phyloP scores from a whole-genome alignment of 1,139 yeast species.

The Wickerhamomyces sp. region DNA sequence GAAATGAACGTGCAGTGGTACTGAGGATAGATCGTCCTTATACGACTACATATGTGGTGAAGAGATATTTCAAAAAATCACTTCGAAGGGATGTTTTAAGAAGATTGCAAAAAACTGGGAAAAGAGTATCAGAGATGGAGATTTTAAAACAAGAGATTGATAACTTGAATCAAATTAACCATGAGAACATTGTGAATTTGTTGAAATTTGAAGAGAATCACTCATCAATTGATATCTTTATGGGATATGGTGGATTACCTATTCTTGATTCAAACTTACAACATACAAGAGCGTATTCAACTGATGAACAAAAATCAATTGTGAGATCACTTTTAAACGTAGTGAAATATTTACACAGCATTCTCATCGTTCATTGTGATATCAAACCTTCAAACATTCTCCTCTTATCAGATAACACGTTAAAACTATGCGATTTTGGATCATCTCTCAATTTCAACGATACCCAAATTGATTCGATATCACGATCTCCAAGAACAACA shows the following conservation, averaged over 20 bases:
- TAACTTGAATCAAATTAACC: not conserved
- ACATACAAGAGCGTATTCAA: not conserved
- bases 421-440: conserved; percentile 14
- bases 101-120: not conserved
- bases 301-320: not conserved
- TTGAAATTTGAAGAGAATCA: conserved; percentile 1
- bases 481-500: conserved; percentile 4
- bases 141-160: conserved; percentile 5
- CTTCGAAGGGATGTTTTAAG: conserved; percentile 4
- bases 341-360: conserved; percentile 5
- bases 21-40: too few relatives aligned
- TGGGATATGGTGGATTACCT: conserved; percentile 7
- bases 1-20: too few relatives aligned
- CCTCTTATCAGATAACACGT: not conserved
- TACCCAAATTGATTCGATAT: not conserved
- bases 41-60: too few relatives aligned
- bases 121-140: not conserved
- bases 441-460: conserved; percentile 4
- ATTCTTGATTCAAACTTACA: not conserved
- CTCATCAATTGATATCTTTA: conserved; percentile 4
- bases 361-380: conserved; percentile 11
- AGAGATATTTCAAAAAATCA: conserved; percentile 8
- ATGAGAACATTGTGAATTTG: conserved; percentile 2
- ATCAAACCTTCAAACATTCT: conserved; percentile 12
- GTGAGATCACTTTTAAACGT: conserved; percentile 21